Conservation (phyloP, 2,329 filamentous ascomycete genomes). For the Lanzia echinophila region DNA sequence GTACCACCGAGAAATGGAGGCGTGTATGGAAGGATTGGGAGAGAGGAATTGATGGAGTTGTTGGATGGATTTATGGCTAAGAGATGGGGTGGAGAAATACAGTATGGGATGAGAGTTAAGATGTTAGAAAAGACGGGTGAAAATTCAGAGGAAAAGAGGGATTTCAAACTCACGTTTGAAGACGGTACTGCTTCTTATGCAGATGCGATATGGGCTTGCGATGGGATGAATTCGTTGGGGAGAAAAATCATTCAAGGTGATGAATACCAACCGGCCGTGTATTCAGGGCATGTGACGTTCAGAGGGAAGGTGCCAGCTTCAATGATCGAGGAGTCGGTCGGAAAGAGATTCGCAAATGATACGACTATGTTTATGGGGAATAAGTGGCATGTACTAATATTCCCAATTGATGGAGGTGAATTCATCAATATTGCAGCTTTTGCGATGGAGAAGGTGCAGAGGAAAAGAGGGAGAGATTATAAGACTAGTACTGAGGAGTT, state of each 20-base stretch:
- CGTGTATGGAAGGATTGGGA: constrained; percentile 8
- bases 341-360: constrained; percentile 8
- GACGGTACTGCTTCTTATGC: constrained; percentile 7
- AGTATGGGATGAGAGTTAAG: constrained; percentile 8
- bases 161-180: constrained; percentile 7
- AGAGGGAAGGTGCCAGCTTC: constrained; percentile 2
- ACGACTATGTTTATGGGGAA: constrained; percentile 13
- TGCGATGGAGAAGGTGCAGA: constrained; percentile 7
- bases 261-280: constrained; percentile 6
- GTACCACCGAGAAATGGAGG: not conserved
- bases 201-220: constrained; percentile 11
- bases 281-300: constrained; percentile 9
- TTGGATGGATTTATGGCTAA: constrained; percentile 6
- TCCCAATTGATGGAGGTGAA: constrained; percentile 7
- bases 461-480: constrained; percentile 11
- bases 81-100: not conserved
- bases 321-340: constrained; percentile 5
- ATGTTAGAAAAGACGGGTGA: not conserved
- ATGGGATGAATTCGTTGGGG: constrained; percentile 14
- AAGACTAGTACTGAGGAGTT: constrained; percentile 10
- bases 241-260: constrained; percentile 11
- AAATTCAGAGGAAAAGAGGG: not conserved
- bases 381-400: constrained; percentile 10
- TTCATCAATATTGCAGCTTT: constrained; percentile 12
- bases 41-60: constrained; percentile 8